Evolutionary conservation across 2,329 filamentous ascomycete species (phyloP).

Genomic region (Lojkania enalia): DNA sequence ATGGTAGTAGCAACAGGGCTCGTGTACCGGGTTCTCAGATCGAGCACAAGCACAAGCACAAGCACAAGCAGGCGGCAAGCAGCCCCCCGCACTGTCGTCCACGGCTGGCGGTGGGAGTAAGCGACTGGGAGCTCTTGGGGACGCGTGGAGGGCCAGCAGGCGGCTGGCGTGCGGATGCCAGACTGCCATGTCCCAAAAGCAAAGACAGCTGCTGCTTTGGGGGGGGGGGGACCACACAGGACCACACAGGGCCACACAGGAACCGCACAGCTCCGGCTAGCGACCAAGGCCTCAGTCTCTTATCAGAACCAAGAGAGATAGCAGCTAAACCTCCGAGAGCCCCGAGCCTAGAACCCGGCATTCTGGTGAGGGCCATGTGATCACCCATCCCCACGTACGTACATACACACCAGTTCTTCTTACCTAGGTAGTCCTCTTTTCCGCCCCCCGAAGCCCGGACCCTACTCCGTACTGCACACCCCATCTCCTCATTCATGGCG

Average conservation of each 20-base stretch:
- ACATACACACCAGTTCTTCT: too few relatives aligned
- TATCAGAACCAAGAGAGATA: slow-evolving; percentile 19
- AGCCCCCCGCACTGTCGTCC: slow-evolving; percentile 23
- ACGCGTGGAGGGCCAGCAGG: slow-evolving; percentile 8
- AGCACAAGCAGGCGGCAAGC: slow-evolving; percentile 2
- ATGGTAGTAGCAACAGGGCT: slow-evolving; percentile 11
- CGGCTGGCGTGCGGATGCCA: slow-evolving; percentile 19
- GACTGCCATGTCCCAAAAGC: slow-evolving; percentile 24
- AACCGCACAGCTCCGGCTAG: too few relatives aligned
- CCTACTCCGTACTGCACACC: too few relatives aligned
- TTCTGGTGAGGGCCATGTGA: neutral
- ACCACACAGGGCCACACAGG: neutral
- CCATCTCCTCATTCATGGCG: too few relatives aligned
- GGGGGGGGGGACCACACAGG: neutral
- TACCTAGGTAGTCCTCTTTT: too few relatives aligned
- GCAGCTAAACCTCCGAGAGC: too few relatives aligned
- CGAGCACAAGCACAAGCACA: neutral
- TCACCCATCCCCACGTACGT: too few relatives aligned
- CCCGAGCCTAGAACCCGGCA: neutral
- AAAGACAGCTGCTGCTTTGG: slow-evolving; percentile 7
- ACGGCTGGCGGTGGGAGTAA: slow-evolving; percentile 16
- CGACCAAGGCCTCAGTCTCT: slow-evolving; percentile 12
- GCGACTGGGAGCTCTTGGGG: slow-evolving; percentile 12
- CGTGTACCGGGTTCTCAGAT: slow-evolving; percentile 8
- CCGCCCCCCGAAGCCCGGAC: too few relatives aligned